These are phyloP conservation scores for Cetraspora pellucida DNA, from an alignment of 192 early-diverging fungal genomes.

Conservation along the genomic window DNA sequence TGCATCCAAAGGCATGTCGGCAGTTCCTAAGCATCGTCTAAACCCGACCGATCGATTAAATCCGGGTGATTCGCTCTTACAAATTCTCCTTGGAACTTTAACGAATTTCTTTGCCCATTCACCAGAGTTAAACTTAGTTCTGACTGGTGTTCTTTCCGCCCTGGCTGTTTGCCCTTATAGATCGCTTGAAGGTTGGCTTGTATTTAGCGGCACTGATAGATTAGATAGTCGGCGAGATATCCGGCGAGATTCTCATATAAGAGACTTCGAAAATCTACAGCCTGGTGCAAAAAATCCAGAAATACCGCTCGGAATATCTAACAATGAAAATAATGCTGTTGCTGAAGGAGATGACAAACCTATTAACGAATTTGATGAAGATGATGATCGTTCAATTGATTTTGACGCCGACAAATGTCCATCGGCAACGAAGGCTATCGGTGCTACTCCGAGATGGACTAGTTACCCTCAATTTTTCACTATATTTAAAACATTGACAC, in stretches of 20 bases:
- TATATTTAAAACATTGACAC: constrained; percentile 60
- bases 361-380: constrained; percentile 47
- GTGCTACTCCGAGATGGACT: constrained; percentile 45
- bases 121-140: constrained; percentile 84
- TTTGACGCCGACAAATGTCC: constrained; percentile 39
- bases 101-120: constrained; percentile 85
- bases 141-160: constrained; percentile 88
- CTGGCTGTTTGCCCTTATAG: constrained; percentile 76
- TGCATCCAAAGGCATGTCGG: constrained; percentile 34
- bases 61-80: constrained; percentile 66
- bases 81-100: constrained; percentile 66
- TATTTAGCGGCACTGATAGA: constrained; percentile 54
- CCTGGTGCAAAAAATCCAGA: constrained; percentile 25
- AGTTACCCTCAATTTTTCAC: constrained; percentile 68
- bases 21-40: constrained; percentile 46
- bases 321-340: constrained; percentile 46
- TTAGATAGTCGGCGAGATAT: constrained; percentile 37
- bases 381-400: constrained; percentile 48
- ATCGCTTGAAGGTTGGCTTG: constrained; percentile 72
- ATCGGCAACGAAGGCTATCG: constrained; percentile 33
- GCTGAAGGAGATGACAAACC: constrained; percentile 31
- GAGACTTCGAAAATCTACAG: background rate
- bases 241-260: constrained; percentile 29
- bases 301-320: constrained; percentile 37
- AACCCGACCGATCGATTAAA: constrained; percentile 50